Base-by-base conservation (phyloP, 2,329 filamentous ascomycete genomes). In the Alternaria sp. region DNA sequence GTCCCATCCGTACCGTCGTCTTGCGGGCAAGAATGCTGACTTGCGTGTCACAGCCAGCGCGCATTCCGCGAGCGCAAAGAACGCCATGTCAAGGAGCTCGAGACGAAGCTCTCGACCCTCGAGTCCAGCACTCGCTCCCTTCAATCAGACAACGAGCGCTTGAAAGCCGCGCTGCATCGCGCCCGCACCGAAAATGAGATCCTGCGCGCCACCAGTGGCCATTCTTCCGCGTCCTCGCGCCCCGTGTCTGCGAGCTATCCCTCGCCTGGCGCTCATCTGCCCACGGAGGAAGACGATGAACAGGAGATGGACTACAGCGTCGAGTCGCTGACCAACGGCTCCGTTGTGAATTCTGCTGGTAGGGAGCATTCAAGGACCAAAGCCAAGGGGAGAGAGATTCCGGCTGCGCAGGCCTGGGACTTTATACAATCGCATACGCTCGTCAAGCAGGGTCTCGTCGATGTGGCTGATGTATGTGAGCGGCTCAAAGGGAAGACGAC, bases 51-150 rank as follows among this genome's bases (percentile, higher is more conserved):
- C 18, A 97, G 94, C 49, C 95, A 98, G 85, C 90, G 94, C 71
- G 94, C 95, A 32, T 98, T 98, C 79, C 92, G 94, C 62, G 94
- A 98, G 80, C 90, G 94, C 69, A 98, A 98, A 80, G 94, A 98
- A 78, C 90, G 90, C 59, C 94, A 97, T 74, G 93, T 98, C 64
- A 94, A 94, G 78, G 93, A 98, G 63, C 89, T 98, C 25, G 94
- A 98, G 80, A 87, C 89, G 59, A 95, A 97, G 77, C 88, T 98
- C 28, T 90, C 87, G 51, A 85, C 84, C 50, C 87, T 97, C 32
- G 91, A 97, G 75, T 88, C 89, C 61, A 88, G 89, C 51, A 91
- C 92, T 53, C 86, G 89, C 57, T 85, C 87, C 34, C 86, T 95
- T 0, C 86, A 89, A 41, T 87, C 89, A 45, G 94, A 97, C 78